A percentile compares a stretch with the other conserved stretches of the same genome.
phyloP scores from a whole-genome alignment of 1,284 basidiomycete genomes.

The Leccinum pseudoinsigne region DNA sequence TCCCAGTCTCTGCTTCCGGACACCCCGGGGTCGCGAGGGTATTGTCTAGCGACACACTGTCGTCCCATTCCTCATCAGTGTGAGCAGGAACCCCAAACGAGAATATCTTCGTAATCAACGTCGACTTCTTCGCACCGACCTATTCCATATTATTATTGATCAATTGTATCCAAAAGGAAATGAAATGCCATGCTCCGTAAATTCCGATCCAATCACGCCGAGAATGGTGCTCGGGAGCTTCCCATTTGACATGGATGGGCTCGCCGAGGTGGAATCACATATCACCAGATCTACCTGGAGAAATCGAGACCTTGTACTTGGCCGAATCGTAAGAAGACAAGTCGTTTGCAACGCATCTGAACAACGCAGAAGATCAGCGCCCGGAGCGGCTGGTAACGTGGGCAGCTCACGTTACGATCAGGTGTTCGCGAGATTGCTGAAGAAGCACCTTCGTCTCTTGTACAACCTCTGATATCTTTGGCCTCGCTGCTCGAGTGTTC shows the following conservation, averaged over 20 bases:
- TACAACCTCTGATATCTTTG: constrained; percentile 76
- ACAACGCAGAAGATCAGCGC: constrained; percentile 4
- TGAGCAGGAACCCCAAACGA: constrained; percentile 87
- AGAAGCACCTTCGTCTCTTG: constrained; percentile 91
- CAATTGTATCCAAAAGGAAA: neutral
- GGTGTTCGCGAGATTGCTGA: constrained; percentile 86
- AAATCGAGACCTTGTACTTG: constrained; percentile 73
- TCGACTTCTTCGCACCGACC: constrained; percentile 86
- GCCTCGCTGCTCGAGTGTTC: constrained; percentile 41
- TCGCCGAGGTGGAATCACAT: constrained; percentile 88
- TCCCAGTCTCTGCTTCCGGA: constrained; percentile 57
- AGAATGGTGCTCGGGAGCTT: constrained; percentile 85
- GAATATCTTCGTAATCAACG: constrained; percentile 82
- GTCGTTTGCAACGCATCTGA: constrained; percentile 80
- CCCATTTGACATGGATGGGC: constrained; percentile 85
- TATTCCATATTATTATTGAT: constrained; percentile 33
- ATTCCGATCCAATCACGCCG: constrained; percentile 98
- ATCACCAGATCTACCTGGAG: constrained; percentile 49
- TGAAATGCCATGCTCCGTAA: constrained; percentile 57
- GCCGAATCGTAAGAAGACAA: constrained; percentile 76
- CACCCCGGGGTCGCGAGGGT: constrained; percentile 36
- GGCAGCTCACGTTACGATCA: constrained; percentile 82
- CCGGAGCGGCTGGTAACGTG: neutral
- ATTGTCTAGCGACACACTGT: constrained; percentile 70
- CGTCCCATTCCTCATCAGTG: constrained; percentile 87